Evolutionary conservation across 2,329 filamentous ascomycete genomes (phyloP), one percentile per base, ranked within the genome.

Genomic region (Fusarium beomiforme): DNA sequence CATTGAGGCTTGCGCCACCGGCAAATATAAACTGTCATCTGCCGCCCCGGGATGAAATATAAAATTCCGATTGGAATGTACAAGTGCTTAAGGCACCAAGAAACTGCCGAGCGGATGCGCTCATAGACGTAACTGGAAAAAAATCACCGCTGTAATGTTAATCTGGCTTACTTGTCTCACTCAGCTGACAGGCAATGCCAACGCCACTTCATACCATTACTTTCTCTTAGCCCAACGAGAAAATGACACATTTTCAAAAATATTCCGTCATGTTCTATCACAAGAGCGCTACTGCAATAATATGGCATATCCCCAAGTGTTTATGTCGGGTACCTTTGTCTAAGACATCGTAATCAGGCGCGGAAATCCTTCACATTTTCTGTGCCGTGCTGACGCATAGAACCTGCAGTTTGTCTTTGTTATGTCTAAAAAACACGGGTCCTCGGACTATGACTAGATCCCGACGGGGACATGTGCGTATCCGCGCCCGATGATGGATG

Each of bases 351-450:
- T 49, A 29, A 33, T 33, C 29, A 33, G 6, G 8, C n/a, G 13
- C n/a, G n/a, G 17, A 23, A 16, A 49, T 49, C 29, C n/a, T 23
- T n/a, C 29, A n/a, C n/a, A 11, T 33, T 23, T 49, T 9, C 46
- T 33, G n/a, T 4, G 46, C 46, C 13, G 19, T 42, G 50, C 24
- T 49, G 42, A 57, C 33, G 19, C 54, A 57, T 41, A 26, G 21
- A 49, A 13, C 46, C 46, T 29, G 7, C 26, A 26, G 11, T 12
- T 24, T 24, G n/a, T 41, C 9, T 21, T 19, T 11, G 4, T 6
- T 12, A 49, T 49, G 7, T 33, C 46, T 26, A 8, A 29, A 13
- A 12, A 21, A 1, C 34, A 21, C 33, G 56, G 56, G 44, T 42
- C 12, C 56, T 26, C 56, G 34, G 56, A 23, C 16, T 53, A 26